Percentiles rank a stretch among this genome's conserved stretches.
These are phyloP conservation scores for Oryza australiensis DNA, from an alignment of 176 grass and related monocot species.

Conservation along the genomic window DNA sequence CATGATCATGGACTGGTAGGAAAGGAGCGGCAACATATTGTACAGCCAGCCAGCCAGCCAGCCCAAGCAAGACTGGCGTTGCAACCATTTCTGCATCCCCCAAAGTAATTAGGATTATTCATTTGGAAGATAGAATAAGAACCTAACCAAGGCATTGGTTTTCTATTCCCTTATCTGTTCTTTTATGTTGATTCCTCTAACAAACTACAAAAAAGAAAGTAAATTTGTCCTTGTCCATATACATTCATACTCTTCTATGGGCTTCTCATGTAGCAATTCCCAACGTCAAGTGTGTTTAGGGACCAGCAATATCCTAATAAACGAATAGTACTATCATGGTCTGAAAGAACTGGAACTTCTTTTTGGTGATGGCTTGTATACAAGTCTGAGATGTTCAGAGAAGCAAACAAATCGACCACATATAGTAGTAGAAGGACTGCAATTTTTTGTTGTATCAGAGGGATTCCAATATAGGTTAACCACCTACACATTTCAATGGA, in stretches of 20 bases:
- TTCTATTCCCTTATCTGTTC: not conserved
- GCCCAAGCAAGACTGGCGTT: constrained; percentile 15
- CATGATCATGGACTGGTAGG: constrained; percentile 4
- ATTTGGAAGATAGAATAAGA: not conserved
- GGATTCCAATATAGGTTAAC: not conserved
- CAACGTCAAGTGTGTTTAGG: not conserved
- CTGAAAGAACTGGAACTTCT: not conserved
- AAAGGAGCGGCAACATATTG: not conserved
- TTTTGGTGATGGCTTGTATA: not conserved
- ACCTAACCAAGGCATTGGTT: not conserved
- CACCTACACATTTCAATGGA: constrained; percentile 1
- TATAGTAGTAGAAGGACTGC: not conserved
- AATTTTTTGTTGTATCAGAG: not conserved
- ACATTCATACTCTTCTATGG: not conserved
- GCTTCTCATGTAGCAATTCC: constrained; percentile 19
- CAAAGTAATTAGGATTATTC: not conserved
- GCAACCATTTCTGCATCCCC: not conserved
- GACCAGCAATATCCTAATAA: not conserved
- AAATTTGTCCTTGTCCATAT: not conserved
- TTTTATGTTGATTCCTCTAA: constrained; percentile 5
- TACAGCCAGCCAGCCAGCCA: constrained; percentile 18
- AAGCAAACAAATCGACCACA: constrained; percentile 16
- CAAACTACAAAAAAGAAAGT: not conserved
- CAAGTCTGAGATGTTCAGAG: not conserved
- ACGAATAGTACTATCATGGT: not conserved